phyloP scores from a whole-genome alignment of 768 basidiomycete species.

The Tricholoma saponaceum region DNA sequence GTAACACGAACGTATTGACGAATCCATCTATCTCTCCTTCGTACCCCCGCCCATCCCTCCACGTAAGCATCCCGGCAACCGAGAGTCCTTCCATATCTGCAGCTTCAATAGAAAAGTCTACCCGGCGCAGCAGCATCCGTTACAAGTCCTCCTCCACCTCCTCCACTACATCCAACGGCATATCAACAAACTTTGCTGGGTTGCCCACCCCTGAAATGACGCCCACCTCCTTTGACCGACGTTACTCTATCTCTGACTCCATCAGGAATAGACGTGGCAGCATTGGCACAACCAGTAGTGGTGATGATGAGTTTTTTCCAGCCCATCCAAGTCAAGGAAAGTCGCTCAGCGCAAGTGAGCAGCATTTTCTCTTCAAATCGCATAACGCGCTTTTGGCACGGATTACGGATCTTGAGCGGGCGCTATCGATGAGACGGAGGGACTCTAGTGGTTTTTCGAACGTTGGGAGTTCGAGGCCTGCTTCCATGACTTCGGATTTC shows the following conservation, averaged over 20 bases:
- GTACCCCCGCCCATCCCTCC: constrained; percentile 33
- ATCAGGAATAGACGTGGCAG: constrained; percentile 27
- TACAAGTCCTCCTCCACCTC: constrained; percentile 51
- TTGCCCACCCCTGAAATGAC: constrained; percentile 77
- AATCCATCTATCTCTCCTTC: constrained; percentile 26
- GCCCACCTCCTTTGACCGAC: constrained; percentile 48
- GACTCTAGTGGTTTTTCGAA: constrained; percentile 28
- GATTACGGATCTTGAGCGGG: constrained; percentile 77
- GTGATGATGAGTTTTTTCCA: constrained; percentile 43
- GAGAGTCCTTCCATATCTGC: constrained; percentile 25
- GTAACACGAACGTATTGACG: constrained; percentile 15
- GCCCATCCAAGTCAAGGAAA: constrained; percentile 33
- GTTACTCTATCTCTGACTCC: constrained; percentile 31
- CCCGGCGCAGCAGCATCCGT: constrained; percentile 67
- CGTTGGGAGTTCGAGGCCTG: constrained; percentile 42
- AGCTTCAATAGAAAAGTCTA: constrained; percentile 29
- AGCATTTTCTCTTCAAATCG: constrained; percentile 82
- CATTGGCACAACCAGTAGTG: constrained; percentile 21
- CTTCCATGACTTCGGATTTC: constrained; percentile 48
- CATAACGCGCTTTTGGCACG: constrained; percentile 80
- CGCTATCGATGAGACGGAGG: constrained; percentile 43
- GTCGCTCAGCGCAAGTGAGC: constrained; percentile 69
- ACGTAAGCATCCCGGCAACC: constrained; percentile 27
- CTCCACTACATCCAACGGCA: constrained; percentile 22
- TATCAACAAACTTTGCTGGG: constrained; percentile 31